Evolutionary conservation across 2,329 filamentous ascomycete genomes (phyloP), one percentile per base, ranked within the genome.

Genomic region (Leptographium wingfieldii): DNA sequence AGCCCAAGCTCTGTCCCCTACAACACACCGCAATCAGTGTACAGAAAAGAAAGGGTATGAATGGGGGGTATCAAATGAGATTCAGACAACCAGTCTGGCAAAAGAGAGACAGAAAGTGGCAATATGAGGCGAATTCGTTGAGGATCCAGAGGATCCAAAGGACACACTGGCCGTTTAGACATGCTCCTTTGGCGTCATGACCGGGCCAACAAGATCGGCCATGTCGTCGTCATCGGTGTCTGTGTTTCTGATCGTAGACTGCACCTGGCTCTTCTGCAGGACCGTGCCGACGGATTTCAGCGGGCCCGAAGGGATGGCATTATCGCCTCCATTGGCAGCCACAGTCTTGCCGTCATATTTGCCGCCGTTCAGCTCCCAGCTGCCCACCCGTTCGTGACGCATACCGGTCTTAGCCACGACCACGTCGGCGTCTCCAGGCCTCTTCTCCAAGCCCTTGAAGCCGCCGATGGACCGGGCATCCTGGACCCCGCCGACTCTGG

Each of bases 401-500:
- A 64, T 68, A 0, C 77, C 77, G 7, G 67, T 67, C 52, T 68
- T 70, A 1, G 72, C 70, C 3, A 77, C 68, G 0, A 69, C 66
- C 3, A 80, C 68, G 60, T 80, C 78, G 0, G 68, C 66, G 58
- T 80, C 77, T 3, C 69, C 71, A 0, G 69, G 68, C 68, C 71
- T 75, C 68, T 76, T 78, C 67, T 77, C 74, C 0, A 69, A 66
- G 12, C 76, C 73, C 60, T 73, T 76, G 69, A 78, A 78, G 1
- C 76, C 74, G 27, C 73, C 64, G 33, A 29, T 53, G 9, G n/a
- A 16, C 16, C 35, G 33, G 52, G 53, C 54, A 16, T 38, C 22
- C 38, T 56, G 35, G 10, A 19, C 54, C 3, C 5, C 43, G 22
- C n/a, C 55, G 6, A 14, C 10, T 7, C 19, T 51, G 14, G 60